Evolutionary conservation across 495 filamentous ascomycete genomes (phyloP).

Genomic region (Podospora tetraspora): DNA sequence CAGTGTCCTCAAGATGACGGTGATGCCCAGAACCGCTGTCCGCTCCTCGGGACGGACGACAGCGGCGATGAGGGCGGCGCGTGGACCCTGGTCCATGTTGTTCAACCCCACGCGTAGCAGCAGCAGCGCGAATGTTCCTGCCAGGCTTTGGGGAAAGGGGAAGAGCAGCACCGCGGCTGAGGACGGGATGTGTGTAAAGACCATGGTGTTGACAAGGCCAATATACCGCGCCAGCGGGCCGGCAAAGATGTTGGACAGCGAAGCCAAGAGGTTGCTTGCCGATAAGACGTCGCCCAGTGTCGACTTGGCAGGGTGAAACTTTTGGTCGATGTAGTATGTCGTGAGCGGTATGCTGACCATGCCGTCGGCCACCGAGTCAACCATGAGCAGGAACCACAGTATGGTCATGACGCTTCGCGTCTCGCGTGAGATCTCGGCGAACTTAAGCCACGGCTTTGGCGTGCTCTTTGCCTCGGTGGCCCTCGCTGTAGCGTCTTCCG

Average conservation of each 20-base stretch:
- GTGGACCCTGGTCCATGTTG: slow-evolving; percentile 76
- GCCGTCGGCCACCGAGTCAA: slow-evolving; percentile 76
- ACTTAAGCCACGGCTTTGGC: slow-evolving; percentile 7
- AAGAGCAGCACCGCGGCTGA: slow-evolving; percentile 39
- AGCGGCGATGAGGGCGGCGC: slow-evolving; percentile 73
- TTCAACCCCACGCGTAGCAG: slow-evolving; percentile 56
- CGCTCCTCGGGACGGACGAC: slow-evolving; percentile 68
- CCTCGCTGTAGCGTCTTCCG: slow-evolving; percentile 2
- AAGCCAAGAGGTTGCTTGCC: slow-evolving; percentile 30
- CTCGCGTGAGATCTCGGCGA: slow-evolving; percentile 52
- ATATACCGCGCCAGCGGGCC: slow-evolving; percentile 70
- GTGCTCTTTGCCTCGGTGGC: not conserved
- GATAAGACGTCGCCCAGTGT: slow-evolving; percentile 43
- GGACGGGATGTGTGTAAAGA: slow-evolving; percentile 44
- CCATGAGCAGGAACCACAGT: slow-evolving; percentile 67
- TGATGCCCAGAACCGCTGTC: slow-evolving; percentile 73
- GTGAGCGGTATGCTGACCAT: slow-evolving; percentile 68
- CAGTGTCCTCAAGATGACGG: slow-evolving; percentile 64
- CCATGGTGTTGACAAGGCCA: slow-evolving; percentile 63
- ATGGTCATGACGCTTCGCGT: slow-evolving; percentile 59
- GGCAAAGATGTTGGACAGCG: slow-evolving; percentile 59
- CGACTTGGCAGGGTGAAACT: slow-evolving; percentile 64
- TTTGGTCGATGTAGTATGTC: slow-evolving; percentile 71
- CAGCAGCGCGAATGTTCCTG: slow-evolving; percentile 55
- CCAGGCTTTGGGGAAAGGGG: slow-evolving; percentile 34